Conservation (phyloP, 202 grass and related monocot genomes). For the Elaeis oleifera region DNA sequence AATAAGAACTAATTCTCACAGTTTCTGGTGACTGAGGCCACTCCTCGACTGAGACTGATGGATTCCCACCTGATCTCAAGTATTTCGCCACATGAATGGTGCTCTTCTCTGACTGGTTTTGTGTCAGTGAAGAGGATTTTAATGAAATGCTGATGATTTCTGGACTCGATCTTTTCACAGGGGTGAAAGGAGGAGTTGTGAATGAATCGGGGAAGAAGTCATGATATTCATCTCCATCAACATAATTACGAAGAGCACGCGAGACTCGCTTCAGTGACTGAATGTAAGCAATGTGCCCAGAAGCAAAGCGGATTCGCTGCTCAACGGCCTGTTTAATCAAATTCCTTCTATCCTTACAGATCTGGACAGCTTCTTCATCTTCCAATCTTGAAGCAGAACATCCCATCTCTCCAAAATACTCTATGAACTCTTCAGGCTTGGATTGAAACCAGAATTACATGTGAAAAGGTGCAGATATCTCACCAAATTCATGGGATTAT, state of each 20-base stretch:
- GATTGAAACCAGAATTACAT: background rate
- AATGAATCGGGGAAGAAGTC: constrained; percentile 49
- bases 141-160: constrained; percentile 24
- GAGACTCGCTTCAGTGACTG: constrained; percentile 78
- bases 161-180: constrained; percentile 19
- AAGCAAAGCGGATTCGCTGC: constrained; percentile 64
- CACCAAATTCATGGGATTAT: constrained; percentile 5
- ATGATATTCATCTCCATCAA: constrained; percentile 58
- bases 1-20: no score
- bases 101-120: constrained; percentile 32
- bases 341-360: constrained; percentile 81
- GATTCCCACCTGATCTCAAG: constrained; percentile 38
- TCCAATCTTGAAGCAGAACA: constrained; percentile 92
- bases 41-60: no score
- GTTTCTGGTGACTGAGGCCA: no score
- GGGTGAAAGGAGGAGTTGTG: constrained; percentile 14
- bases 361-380: constrained; percentile 90
- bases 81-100: constrained; percentile 74
- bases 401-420: constrained; percentile 74
- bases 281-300: constrained; percentile 76
- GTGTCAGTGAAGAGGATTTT: constrained; percentile 12
- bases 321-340: constrained; percentile 90
- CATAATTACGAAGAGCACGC: constrained; percentile 55
- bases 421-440: constrained; percentile 59
- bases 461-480: background rate